A percentile compares a stretch with the other conserved stretches of the same genome.
phyloP scores from a whole-genome alignment of 257 asterid species.

The Solanum raphanifolium region DNA sequence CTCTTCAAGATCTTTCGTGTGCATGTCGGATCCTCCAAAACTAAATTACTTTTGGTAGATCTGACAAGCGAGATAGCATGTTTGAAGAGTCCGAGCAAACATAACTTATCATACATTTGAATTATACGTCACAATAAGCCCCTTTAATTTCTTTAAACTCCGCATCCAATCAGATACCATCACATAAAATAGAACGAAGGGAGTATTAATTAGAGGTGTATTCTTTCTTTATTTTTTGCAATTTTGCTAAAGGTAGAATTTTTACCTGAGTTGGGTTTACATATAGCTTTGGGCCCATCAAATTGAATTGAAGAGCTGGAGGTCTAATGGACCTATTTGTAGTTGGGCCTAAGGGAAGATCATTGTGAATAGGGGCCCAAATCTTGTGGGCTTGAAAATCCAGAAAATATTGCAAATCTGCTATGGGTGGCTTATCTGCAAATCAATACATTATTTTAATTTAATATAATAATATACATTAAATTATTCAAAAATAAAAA shows the following conservation, averaged over 20 bases:
- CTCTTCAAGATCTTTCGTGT: neutral
- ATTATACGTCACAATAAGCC: neutral
- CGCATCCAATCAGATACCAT: neutral
- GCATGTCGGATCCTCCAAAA: neutral
- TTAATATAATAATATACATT: neutral
- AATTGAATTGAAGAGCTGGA: slow-evolving; percentile 49
- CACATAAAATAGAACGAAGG: neutral
- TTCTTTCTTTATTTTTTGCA: too few relatives aligned
- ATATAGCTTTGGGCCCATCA: slow-evolving; percentile 65
- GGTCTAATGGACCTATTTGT: slow-evolving; percentile 25
- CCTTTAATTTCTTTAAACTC: neutral
- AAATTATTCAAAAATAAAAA: neutral
- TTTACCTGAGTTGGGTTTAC: slow-evolving; percentile 60
- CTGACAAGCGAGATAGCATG: neutral
- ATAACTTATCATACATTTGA: neutral
- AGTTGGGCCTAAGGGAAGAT: slow-evolving; percentile 63
- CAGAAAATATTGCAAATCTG: slow-evolving; percentile 62
- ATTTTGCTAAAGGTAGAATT: neutral
- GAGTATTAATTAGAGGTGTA: neutral
- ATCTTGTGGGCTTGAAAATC: slow-evolving; percentile 70
- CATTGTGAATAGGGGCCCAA: slow-evolving; percentile 87
- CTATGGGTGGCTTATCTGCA: slow-evolving; percentile 88
- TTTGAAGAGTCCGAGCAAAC: neutral
- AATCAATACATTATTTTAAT: neutral
- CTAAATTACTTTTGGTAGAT: neutral